Base-by-base conservation (phyloP, 345 rosid species). In the Populus ilicifolia region DNA sequence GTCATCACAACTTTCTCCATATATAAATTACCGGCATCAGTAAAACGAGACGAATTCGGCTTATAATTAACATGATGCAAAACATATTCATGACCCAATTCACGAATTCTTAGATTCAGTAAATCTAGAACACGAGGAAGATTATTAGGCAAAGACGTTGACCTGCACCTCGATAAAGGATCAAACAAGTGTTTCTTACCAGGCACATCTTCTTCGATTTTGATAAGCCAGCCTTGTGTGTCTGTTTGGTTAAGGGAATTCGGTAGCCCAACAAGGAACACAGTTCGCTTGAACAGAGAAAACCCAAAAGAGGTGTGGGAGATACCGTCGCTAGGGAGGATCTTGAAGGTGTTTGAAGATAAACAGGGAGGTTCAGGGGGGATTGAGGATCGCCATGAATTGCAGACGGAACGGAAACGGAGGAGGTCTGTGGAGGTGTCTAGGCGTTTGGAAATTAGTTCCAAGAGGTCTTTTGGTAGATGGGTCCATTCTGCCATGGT, bases 331-430 rank as follows among this genome's bases (percentile, higher is more conserved):
- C 84, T 85, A 3, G 94, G 97, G 79, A 91, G 83, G 71, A 88
- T 79, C 9, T 85, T 89, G 77, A 88, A 83, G 56, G 85, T 84
- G 64, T 59, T 59, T 10, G 14, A 10, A 21, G 17, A 76, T 4
- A 84, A 80, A 27, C 83, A 87, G 71, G 78, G 78, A 8, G 79
- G 83, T 50, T 78, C 82, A 0, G 89, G 87, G 21, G 82, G 52
- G 54, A 83, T 77, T 38, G 96, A 81, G 78, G 87, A 89, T 23
- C 97, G 89, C 99, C 99, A 96, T 56, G 90, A 78, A 50, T 86
- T 81, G 75, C 99, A 96, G 20, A 92, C 89, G 76, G 97, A 87
- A 39, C 99, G 99, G 85, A 89, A 87, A 2, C 92, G 94, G 20
- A 77, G 66, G 80, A 91, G 76, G 71, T 96, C 98, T 69, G 83